These are phyloP conservation scores for Aspergillus tanneri DNA, from an alignment of 2,329 filamentous ascomycete genomes.

Conservation along the genomic window DNA sequence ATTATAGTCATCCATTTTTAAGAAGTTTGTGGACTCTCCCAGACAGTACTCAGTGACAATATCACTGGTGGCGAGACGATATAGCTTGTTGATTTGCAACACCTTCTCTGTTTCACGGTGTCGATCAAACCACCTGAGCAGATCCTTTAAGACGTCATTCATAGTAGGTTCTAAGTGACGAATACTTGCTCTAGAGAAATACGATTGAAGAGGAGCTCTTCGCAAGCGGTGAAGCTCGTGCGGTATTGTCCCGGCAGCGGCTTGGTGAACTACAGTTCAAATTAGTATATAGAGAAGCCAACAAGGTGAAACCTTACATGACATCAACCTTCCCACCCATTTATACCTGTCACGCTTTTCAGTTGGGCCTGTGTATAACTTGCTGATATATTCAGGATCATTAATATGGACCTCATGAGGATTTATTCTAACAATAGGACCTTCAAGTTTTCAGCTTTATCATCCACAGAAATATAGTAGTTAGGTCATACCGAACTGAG, in stretches of 20 bases:
- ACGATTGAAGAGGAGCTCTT: too few species aligned
- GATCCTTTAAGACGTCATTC: too few species aligned
- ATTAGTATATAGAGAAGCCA: neutral
- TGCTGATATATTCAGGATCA: slow-evolving; percentile 35
- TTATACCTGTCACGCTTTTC: slow-evolving; percentile 27
- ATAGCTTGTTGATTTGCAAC: too few species aligned
- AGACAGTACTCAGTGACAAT: too few species aligned
- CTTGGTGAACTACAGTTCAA: neutral
- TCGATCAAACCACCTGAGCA: too few species aligned
- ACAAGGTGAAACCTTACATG: neutral
- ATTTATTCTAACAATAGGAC: slow-evolving; percentile 38
- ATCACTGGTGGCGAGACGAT: too few species aligned
- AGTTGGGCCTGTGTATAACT: slow-evolving; percentile 28
- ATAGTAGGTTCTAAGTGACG: too few species aligned
- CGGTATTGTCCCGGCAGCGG: slow-evolving; percentile 30
- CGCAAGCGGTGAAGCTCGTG: slow-evolving; percentile 15
- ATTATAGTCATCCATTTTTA: too few species aligned
- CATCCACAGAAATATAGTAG: neutral
- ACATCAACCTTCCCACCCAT: slow-evolving; percentile 20
- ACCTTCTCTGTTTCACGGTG: too few species aligned
- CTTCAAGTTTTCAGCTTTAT: slow-evolving; percentile 13
- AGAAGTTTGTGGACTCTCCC: too few species aligned
- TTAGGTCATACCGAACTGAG: slow-evolving; percentile 24
- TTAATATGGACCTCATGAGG: slow-evolving; percentile 37
- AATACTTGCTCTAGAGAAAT: too few species aligned